Evolutionary conservation across 306 rosid genomes (phyloP).

Genomic region (Acacia crassicarpa): DNA sequence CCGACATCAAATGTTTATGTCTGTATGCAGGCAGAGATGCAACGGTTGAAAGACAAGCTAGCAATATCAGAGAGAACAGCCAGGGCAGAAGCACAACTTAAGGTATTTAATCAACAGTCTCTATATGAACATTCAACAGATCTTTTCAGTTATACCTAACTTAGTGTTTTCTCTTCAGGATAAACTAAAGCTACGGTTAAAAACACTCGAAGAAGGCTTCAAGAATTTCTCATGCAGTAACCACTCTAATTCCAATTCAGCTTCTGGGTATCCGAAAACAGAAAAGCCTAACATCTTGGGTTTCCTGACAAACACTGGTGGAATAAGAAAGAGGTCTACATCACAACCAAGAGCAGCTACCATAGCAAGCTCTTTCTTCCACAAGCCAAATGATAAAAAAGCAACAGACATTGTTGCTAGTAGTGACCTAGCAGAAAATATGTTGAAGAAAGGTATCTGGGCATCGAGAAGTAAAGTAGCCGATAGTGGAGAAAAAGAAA

Average conservation of each 20-base stretch:
- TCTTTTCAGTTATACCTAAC: background rate
- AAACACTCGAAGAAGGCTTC: conserved; percentile 85
- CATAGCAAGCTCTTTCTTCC: conserved; percentile 49
- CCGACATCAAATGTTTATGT: conserved; percentile 17
- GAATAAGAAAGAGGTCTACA: conserved; percentile 70
- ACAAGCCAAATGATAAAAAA: conserved; percentile 41
- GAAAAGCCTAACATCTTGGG: conserved; percentile 71
- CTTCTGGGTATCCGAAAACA: conserved; percentile 48
- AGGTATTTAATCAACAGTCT: conserved; percentile 50
- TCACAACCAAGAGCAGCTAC: conserved; percentile 70
- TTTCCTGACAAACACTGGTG: conserved; percentile 59
- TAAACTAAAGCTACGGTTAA: conserved; percentile 81
- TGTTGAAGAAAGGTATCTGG: conserved; percentile 70
- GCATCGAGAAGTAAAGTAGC: conserved; percentile 69
- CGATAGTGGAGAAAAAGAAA: conserved; percentile 70
- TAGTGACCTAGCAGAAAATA: conserved; percentile 51
- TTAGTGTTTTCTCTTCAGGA: conserved; percentile 52
- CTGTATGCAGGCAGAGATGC: conserved; percentile 77
- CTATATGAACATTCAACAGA: background rate
- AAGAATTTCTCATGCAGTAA: conserved; percentile 47
- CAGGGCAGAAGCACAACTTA: conserved; percentile 89
- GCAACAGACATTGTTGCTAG: conserved; percentile 40
- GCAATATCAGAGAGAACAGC: conserved; percentile 85
- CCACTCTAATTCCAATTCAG: conserved; percentile 39
- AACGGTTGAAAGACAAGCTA: conserved; percentile 82